A percentile compares a stretch with the other conserved stretches of the same genome.
phyloP scores from a whole-genome alignment of 306 rosid species.

The Lotus japonicus region DNA sequence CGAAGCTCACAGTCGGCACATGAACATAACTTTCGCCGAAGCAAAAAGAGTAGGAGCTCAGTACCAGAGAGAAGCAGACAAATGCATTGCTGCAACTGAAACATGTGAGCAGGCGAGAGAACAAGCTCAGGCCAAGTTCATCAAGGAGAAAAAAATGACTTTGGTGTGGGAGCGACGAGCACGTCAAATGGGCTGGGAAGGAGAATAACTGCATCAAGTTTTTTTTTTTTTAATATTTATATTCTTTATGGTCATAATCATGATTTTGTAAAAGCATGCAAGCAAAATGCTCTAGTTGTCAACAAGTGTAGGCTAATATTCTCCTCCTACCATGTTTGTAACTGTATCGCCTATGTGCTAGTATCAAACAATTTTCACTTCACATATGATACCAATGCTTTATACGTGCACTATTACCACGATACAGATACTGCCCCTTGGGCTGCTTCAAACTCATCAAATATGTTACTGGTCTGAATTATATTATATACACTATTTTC shows the following conservation, averaged over 20 bases:
- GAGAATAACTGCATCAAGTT: slow-evolving; percentile 29
- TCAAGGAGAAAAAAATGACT: slow-evolving; percentile 73
- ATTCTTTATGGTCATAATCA: slow-evolving; percentile 24
- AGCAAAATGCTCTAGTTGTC: slow-evolving; percentile 51
- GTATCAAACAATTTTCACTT: slow-evolving; percentile 30
- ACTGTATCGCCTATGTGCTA: slow-evolving; percentile 22
- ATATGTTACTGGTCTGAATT: neutral
- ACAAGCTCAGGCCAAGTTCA: slow-evolving; percentile 59
- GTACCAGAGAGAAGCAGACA: slow-evolving; percentile 95
- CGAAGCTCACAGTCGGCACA: slow-evolving; percentile 63
- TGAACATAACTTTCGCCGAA: slow-evolving; percentile 77
- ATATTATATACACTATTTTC: neutral
- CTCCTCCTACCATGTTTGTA: slow-evolving; percentile 23
- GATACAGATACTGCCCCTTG: neutral
- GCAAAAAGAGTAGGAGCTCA: slow-evolving; percentile 86
- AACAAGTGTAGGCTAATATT: neutral
- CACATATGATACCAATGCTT: slow-evolving; percentile 31
- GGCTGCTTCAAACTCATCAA: neutral
- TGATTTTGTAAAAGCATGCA: slow-evolving; percentile 33
- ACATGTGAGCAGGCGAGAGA: slow-evolving; percentile 96
- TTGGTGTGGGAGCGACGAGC: slow-evolving; percentile 74
- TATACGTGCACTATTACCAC: slow-evolving; percentile 6
- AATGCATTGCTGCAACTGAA: slow-evolving; percentile 86
- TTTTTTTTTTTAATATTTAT: neutral
- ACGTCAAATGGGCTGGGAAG: slow-evolving; percentile 89